These are phyloP conservation scores for Heterobasidion occidentale DNA, from an alignment of 1,284 basidiomycete genomes.

Conservation along the genomic window DNA sequence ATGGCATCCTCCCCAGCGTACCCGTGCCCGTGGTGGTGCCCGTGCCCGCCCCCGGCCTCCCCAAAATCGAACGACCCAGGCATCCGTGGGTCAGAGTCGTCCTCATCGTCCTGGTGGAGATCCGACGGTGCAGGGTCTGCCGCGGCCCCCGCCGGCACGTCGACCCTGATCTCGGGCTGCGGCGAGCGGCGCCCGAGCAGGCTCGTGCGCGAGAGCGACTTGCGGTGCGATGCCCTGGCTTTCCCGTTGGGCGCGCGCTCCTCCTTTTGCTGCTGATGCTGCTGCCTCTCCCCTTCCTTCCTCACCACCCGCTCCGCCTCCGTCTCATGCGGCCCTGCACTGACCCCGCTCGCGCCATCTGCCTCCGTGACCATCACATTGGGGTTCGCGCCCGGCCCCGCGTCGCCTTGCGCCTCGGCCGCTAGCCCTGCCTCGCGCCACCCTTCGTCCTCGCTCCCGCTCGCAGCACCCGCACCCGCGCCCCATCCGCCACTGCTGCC, in stretches of 20 bases:
- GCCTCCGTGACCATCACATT: slow-evolving; percentile 13
- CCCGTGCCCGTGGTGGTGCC: not conserved
- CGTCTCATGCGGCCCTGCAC: slow-evolving; percentile 1
- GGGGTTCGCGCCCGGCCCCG: slow-evolving; percentile 2
- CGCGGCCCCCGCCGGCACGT: not conserved
- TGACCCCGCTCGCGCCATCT: slow-evolving; percentile 21
- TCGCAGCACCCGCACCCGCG: not conserved
- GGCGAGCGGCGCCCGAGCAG: not conserved
- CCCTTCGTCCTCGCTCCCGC: slow-evolving; percentile 6
- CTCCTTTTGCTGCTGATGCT: not conserved
- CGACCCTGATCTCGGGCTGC: not conserved
- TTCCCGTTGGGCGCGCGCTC: not conserved
- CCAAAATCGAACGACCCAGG: not conserved
- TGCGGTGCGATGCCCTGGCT: not conserved
- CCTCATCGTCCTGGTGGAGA: slow-evolving; percentile 18
- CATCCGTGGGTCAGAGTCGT: not conserved
- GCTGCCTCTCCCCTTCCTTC: not conserved
- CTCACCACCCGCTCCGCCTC: not conserved
- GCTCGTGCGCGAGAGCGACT: too few relatives aligned
- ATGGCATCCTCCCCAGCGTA: not conserved
- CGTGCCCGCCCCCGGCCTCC: not conserved
- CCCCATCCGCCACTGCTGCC: not conserved
- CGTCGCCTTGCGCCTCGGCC: not conserved
- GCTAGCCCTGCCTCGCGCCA: slow-evolving; percentile 9
- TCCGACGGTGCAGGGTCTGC: not conserved